Conservation (phyloP, 257 asterid species). For the Prunella vulgaris region DNA sequence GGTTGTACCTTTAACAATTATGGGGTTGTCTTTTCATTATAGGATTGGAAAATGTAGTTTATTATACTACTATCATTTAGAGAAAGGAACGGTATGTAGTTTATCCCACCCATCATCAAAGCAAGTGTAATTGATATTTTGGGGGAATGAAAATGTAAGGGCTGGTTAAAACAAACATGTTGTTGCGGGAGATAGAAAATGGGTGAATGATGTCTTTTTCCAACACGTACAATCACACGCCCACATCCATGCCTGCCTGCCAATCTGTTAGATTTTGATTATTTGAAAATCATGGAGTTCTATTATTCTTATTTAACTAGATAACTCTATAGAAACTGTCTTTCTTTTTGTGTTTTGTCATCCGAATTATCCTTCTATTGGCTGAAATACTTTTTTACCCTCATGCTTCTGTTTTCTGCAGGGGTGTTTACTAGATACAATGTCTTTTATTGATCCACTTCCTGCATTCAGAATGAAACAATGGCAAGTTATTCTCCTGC, state of each 20-base stretch:
- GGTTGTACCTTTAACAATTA: not conserved
- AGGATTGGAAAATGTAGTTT: not conserved
- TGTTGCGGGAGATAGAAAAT: not conserved
- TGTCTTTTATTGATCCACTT: conserved; percentile 79
- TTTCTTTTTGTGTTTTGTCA: not conserved
- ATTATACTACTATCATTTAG: too few relatives aligned
- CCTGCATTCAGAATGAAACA: conserved; percentile 82
- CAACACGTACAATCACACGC: not conserved
- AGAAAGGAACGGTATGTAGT: too few relatives aligned
- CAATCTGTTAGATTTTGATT: not conserved
- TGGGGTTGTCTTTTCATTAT: not conserved
- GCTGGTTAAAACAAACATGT: not conserved
- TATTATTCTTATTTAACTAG: not conserved
- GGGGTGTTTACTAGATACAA: conserved; percentile 69
- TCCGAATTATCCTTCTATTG: not conserved
- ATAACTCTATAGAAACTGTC: not conserved
- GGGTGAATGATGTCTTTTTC: not conserved
- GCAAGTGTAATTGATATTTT: not conserved
- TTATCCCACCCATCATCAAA: not conserved
- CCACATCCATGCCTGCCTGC: not conserved
- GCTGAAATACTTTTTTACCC: not conserved
- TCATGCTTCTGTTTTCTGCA: conserved; percentile 33
- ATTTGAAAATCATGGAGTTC: conserved; percentile 8
- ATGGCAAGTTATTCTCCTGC: conserved; percentile 69
- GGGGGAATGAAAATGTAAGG: not conserved